Conservation (phyloP, 306 rosid species). For the Arachis stenosperma region DNA sequence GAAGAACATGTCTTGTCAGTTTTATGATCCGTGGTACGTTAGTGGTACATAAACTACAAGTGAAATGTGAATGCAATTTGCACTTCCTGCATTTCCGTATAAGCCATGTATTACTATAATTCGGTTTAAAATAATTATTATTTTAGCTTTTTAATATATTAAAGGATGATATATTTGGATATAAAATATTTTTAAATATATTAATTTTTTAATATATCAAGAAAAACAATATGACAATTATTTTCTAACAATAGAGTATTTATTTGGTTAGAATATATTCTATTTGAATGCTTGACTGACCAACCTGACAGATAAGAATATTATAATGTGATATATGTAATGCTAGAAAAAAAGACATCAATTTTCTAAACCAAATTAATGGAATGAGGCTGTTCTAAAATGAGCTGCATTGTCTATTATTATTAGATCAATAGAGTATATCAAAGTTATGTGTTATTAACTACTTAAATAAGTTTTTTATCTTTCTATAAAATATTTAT, state of each 20-base stretch:
- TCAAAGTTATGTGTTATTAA: background rate
- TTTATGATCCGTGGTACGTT: slow-evolving; percentile 48
- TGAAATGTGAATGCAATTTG: slow-evolving; percentile 16
- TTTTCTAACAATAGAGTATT: background rate
- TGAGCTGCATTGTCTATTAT: too few relatives aligned
- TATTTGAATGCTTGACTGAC: slow-evolving; percentile 10
- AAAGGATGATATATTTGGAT: too few relatives aligned
- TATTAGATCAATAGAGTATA: background rate
- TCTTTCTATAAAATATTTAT: background rate
- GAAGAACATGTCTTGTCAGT: slow-evolving; percentile 36
- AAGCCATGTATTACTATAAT: background rate
- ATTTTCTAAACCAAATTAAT: background rate
- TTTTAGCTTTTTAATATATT: too few relatives aligned
- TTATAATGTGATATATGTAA: background rate
- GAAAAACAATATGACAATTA: too few relatives aligned
- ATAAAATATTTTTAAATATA: too few relatives aligned
- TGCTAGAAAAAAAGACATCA: background rate
- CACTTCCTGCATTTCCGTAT: background rate
- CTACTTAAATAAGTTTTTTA: background rate
- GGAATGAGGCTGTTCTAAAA: background rate
- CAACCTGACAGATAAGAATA: background rate
- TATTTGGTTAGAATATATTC: slow-evolving; percentile 7
- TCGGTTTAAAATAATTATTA: too few relatives aligned
- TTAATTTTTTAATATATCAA: too few relatives aligned
- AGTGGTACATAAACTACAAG: slow-evolving; percentile 23